These are phyloP conservation scores for Solanum appendiculatum DNA, from an alignment of 257 asterid genomes.

Conservation along the genomic window DNA sequence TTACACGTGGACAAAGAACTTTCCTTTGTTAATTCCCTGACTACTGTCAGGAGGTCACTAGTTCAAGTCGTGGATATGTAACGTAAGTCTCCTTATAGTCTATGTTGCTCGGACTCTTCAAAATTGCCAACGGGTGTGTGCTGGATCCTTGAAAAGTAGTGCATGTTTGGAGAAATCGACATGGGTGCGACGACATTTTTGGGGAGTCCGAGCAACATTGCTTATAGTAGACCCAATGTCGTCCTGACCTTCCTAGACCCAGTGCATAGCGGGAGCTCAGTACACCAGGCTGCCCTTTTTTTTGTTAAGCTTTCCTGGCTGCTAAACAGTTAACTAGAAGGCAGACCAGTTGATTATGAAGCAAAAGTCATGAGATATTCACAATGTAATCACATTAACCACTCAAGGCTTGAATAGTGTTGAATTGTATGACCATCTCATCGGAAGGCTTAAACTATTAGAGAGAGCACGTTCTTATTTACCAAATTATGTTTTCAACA, in stretches of 20 bases:
- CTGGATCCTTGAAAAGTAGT: background rate
- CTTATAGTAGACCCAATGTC: background rate
- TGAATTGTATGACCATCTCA: background rate
- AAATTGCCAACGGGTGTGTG: background rate
- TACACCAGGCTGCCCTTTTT: background rate
- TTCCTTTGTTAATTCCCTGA: background rate
- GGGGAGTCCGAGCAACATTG: background rate
- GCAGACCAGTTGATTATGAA: background rate
- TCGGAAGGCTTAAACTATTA: background rate
- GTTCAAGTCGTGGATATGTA: background rate
- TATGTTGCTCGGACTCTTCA: background rate
- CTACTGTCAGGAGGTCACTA: background rate
- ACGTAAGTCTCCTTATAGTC: background rate
- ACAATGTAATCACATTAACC: background rate
- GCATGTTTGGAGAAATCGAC: background rate
- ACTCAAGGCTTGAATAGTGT: background rate
- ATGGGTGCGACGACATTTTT: background rate
- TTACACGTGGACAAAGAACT: background rate
- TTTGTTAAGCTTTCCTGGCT: background rate
- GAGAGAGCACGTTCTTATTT: background rate
- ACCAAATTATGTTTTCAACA: background rate
- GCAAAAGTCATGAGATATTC: background rate
- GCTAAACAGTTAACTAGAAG: background rate
- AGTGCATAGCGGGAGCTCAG: background rate
- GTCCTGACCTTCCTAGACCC: background rate